These are phyloP conservation scores for Rubia tinctorum DNA, from an alignment of 305 asterid genomes.

Conservation along the genomic window DNA sequence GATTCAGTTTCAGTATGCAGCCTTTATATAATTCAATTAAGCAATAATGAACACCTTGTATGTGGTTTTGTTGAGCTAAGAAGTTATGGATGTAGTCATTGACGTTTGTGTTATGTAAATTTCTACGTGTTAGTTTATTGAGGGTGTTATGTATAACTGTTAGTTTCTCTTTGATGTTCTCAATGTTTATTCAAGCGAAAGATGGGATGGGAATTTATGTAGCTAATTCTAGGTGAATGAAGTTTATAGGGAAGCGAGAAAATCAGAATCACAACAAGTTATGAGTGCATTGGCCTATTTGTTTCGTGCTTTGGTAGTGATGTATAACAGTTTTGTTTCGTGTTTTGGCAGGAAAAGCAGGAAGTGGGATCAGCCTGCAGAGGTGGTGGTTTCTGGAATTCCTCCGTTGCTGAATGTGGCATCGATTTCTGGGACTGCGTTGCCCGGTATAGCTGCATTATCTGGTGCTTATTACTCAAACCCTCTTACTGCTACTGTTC, in stretches of 20 bases:
- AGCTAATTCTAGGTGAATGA: neutral
- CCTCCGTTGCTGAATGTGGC: conserved; percentile 57
- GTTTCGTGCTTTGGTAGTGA: neutral
- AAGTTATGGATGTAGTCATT: neutral
- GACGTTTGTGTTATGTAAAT: neutral
- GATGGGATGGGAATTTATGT: neutral
- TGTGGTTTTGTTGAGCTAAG: neutral
- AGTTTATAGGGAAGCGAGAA: neutral
- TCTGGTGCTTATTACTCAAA: conserved; percentile 43
- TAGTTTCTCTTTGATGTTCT: neutral
- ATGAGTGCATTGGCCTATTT: neutral
- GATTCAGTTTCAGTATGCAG: neutral
- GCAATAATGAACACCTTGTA: no score
- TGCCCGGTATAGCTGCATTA: conserved; percentile 41
- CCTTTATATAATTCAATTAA: no score
- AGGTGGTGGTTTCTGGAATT: conserved; percentile 51
- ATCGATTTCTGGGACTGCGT: conserved; percentile 38
- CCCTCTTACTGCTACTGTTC: conserved; percentile 41
- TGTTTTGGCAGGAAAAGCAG: conserved; percentile 65
- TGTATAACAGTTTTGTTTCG: conserved; percentile 6
- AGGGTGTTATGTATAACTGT: neutral
- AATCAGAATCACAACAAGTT: neutral
- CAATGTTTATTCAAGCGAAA: neutral
- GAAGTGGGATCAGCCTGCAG: conserved; percentile 98
- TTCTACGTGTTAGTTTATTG: neutral